phyloP scores from a whole-genome alignment of 129 eudicot genomes.

The Scalesia atractyloides region DNA sequence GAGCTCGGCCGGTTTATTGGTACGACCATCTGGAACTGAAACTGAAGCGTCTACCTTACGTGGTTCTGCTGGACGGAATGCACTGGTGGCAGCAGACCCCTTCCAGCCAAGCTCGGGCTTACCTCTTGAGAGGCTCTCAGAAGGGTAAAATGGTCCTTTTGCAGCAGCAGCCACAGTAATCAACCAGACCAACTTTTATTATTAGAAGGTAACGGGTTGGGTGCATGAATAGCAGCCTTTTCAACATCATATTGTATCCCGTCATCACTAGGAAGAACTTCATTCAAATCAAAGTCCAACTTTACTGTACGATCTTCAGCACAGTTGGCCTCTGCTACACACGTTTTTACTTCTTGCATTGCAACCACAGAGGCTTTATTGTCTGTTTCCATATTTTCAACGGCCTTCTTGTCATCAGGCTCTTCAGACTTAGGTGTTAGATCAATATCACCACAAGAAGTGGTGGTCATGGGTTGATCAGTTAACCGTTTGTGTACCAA shows the following conservation, averaged over 20 bases:
- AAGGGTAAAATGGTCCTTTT: conserved; percentile 86
- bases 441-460: conserved; percentile 26
- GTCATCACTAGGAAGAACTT: conserved; percentile 74
- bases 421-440: conserved; percentile 25
- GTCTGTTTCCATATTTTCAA: conserved; percentile 1
- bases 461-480: not conserved
- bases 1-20: conserved; percentile 49
- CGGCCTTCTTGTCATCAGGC: conserved; percentile 15
- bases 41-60: conserved; percentile 45
- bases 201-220: conserved; percentile 31
- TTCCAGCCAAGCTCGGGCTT: conserved; percentile 88
- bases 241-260: conserved; percentile 58
- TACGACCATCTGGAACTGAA: conserved; percentile 30
- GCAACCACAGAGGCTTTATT: conserved; percentile 16
- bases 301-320: conserved; percentile 35
- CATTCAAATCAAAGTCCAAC: conserved; percentile 84
- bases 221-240: conserved; percentile 28
- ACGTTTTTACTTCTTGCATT: conserved; percentile 27
- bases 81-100: conserved; percentile 98
- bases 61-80: conserved; percentile 96
- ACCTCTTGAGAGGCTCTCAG: conserved; percentile 64
- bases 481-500: conserved; percentile 14
- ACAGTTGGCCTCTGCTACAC: conserved; percentile 28
- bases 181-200: conserved; percentile 47
- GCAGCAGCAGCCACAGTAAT: conserved; percentile 91